Evolutionary conservation across 2,329 filamentous ascomycete species (phyloP).

Genomic region (Aureobasidium sp.): DNA sequence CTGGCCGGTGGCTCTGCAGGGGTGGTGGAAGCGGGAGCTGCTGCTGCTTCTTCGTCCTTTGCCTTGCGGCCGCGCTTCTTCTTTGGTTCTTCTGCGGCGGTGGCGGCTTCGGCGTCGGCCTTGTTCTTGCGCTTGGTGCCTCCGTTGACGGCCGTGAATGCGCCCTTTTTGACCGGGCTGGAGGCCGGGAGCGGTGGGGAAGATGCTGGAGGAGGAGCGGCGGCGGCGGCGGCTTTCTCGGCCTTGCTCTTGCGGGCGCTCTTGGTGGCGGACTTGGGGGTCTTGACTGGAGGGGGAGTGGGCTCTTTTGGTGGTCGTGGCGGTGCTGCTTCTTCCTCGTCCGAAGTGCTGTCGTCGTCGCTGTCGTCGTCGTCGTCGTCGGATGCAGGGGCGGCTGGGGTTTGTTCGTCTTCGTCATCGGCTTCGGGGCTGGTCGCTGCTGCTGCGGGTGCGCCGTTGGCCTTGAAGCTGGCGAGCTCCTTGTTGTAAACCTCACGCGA

Average conservation of each 20-base stretch:
- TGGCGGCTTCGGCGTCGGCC: conserved; percentile 18
- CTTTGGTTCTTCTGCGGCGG: conserved; percentile 23
- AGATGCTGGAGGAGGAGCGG: conserved; percentile 22
- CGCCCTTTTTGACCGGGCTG: conserved; percentile 20
- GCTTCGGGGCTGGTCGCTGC: conserved; percentile 30
- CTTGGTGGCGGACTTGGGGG: conserved; percentile 27
- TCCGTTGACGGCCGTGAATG: conserved; percentile 20
- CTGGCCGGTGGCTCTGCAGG: conserved; percentile 17
- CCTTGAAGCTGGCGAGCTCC: conserved; percentile 51
- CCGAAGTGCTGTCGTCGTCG: conserved; percentile 26
- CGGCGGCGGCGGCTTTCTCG: conserved; percentile 33
- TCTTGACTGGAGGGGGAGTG: conserved; percentile 26
- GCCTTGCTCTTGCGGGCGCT: conserved; percentile 22
- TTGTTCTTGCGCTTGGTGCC: conserved; percentile 24
- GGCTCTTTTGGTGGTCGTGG: conserved; percentile 28
- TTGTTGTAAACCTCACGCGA: conserved; percentile 52
- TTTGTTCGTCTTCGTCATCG: conserved; percentile 32
- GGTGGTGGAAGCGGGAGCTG: conserved; percentile 16
- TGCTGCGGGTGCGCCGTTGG: conserved; percentile 36
- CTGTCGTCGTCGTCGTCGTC: conserved; percentile 18
- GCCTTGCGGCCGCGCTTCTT: conserved; percentile 29
- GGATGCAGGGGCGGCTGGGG: conserved; percentile 14
- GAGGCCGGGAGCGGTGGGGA: conserved; percentile 21
- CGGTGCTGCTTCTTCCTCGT: conserved; percentile 29
- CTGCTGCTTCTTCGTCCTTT: conserved; percentile 21